Base-by-base conservation (phyloP, 2,329 filamentous ascomycete species). In the Alternaria panax region DNA sequence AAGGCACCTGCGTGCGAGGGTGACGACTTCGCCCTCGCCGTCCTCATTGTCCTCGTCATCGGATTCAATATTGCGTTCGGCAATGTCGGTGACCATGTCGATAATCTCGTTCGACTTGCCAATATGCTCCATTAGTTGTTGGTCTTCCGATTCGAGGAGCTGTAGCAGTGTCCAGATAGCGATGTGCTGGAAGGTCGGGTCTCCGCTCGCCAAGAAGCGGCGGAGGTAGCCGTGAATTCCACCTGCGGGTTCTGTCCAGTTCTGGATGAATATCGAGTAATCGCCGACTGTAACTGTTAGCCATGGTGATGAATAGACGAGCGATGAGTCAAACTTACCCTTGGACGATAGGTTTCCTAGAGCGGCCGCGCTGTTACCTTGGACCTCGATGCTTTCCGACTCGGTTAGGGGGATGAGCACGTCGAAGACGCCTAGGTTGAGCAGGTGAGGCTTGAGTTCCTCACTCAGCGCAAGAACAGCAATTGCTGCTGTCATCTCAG, bases 401-500 rank as follows among this genome's bases (percentile, higher is more conserved):
- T 95, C 92, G 0, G 95, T 99, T 59, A 99, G 83, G 24, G 95
- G 95, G 59, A 99, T 98, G 57, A 99, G 82, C 12, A 98, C 93
- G 73, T 97, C 95, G 74, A 98, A 98, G 1, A 99, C 94, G 22
- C 94, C 95, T 2, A 98, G 85, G 62, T 92, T 93, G 54, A 99
- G 82, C 12, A 99, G 85, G 74, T 96, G 92, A 5, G 91, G 88
- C 81, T 99, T 99, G 59, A 99, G 86, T 65, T 99, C 95, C 72
- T 99, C 95, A 70, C 94, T 97, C 51, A 99, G 82, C 18, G 95
- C 95, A 64, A 99, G 85, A 14, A 99, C 95, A 36, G 95, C 95
- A 79, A 99, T 97, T 1, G 95, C 95, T n/a, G 95, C 95, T 5
- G 95, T 99, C 95, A 99, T 99, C 79, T 99, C 95, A 2, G 93